A percentile compares a stretch with the other conserved stretches of the same genome.
Conservation (phyloP, 441 rosid species). For the Euphorbia corollata region DNA sequence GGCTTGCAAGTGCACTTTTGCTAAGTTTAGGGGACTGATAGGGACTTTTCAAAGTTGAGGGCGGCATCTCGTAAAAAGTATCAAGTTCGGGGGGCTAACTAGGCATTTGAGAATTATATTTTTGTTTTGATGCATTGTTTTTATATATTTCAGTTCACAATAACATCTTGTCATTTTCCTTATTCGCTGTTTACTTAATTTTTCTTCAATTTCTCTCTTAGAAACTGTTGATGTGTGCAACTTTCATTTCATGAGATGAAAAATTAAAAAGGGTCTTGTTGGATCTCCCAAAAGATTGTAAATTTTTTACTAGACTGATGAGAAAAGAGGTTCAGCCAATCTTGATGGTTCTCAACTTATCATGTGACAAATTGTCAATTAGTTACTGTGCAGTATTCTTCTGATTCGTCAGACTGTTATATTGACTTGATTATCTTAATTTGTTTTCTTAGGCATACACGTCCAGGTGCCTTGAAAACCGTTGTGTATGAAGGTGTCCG, state of each 20-base stretch:
- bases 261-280: too few species aligned
- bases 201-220: background rate
- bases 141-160: too few species aligned
- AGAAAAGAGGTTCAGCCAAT: background rate
- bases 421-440: slow-evolving; percentile 22
- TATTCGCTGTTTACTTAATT: too few species aligned
- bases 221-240: background rate
- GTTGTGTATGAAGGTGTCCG: slow-evolving; percentile 81
- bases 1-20: too few species aligned
- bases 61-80: too few species aligned
- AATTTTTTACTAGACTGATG: background rate
- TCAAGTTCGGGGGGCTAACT: too few species aligned
- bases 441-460: slow-evolving; percentile 59
- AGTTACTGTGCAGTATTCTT: slow-evolving; percentile 12
- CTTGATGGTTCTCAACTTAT: background rate
- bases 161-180: too few species aligned
- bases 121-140: too few species aligned
- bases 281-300: background rate
- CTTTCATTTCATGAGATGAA: too few species aligned
- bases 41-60: too few species aligned
- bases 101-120: too few species aligned
- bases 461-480: slow-evolving; percentile 64
- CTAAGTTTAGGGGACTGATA: too few species aligned
- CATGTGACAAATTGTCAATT: slow-evolving; percentile 3
- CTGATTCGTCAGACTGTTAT: slow-evolving; percentile 18